A percentile compares a stretch with the other conserved stretches of the same genome.
Evolutionary conservation across 2,329 filamentous ascomycete genomes (phyloP).

Genomic region (Graphiopsis chlorocephala): DNA sequence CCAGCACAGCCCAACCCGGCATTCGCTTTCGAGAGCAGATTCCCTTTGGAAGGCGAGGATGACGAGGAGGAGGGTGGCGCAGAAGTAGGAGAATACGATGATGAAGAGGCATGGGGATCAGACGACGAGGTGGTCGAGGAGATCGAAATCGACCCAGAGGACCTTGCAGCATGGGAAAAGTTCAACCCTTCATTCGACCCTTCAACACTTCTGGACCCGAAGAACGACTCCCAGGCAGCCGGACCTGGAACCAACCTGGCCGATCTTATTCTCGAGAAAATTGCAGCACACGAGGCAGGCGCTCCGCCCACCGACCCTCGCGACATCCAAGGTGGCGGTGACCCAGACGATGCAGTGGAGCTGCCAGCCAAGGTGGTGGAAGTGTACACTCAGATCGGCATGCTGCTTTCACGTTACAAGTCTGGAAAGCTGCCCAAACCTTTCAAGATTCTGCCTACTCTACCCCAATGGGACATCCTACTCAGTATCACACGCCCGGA

Average conservation of each 20-base stretch:
- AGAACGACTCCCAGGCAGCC: constrained; percentile 30
- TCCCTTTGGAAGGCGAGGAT: constrained; percentile 47
- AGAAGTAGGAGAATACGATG: constrained; percentile 48
- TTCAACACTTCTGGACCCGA: constrained; percentile 64
- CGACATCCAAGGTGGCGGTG: constrained; percentile 53
- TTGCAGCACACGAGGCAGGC: constrained; percentile 79
- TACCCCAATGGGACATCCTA: constrained; percentile 89
- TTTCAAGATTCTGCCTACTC: constrained; percentile 91
- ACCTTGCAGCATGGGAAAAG: constrained; percentile 85
- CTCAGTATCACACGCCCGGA: constrained; percentile 81
- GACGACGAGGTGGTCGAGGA: constrained; percentile 63
- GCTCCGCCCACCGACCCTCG: constrained; percentile 40
- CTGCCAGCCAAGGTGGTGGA: constrained; percentile 89
- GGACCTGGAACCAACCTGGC: constrained; percentile 70
- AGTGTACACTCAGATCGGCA: constrained; percentile 88
- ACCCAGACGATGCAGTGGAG: constrained; percentile 76
- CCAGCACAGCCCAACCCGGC: constrained; percentile 54
- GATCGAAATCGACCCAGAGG: constrained; percentile 79
- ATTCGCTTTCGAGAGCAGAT: constrained; percentile 77
- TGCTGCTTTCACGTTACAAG: constrained; percentile 89
- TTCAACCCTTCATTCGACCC: constrained; percentile 78
- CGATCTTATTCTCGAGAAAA: constrained; percentile 90
- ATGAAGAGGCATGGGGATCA: constrained; percentile 69
- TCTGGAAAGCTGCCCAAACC: constrained; percentile 95
- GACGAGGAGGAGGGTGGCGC: constrained; percentile 53